Evolutionary conservation across 208 protist species (phyloP), one percentile per base, ranked within the genome.

Genomic region (Leishmania major): DNA sequence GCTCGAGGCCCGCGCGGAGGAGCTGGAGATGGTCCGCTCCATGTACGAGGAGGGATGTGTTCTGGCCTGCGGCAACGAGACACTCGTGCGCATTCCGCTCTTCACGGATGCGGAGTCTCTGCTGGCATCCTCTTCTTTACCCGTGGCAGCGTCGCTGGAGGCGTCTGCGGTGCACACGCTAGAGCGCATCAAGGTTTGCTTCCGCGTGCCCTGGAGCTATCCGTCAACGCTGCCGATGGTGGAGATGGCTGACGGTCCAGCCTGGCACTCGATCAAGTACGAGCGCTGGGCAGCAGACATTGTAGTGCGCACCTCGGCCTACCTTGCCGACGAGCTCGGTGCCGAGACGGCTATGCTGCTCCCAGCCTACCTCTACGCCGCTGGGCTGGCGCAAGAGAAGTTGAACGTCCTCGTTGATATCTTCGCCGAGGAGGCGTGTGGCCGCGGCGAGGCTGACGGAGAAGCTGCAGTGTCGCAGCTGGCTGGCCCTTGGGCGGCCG

Each of bases 11-110:
- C 87, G 91, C 0, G 85, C 85, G 67, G 70, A 85, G 53, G 95
- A 97, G 86, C 74, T 97, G 70, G 91, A 93, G 79, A 95, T 96
- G 91, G 75, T 97, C 25, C 74, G 70, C 28, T 84, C 81, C 55
- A 96, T 96, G 91, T 97, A 96, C 81, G 92, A 87, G 5, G 91
- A 93, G 64, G 91, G 90, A 13, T 89, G 78, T 62, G 77, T 89
- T 17, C 49, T 84, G 57, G 60, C 64, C n/a, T 49, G 74, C 11
- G 53, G 59, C 51, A 40, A 35, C 40, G 70, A 81, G 47, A 51
- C 79, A 17, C 60, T 80, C 5, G 76, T 83, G 47, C 84, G 77
- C 72, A 72, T 86, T 51, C 31, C 88, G 28, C 67, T 79, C 51
- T 49, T 83, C 25, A 72, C 79, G 15, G 85, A 79, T 60, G 74